A percentile compares a stretch with the other conserved stretches of the same genome.
Evolutionary conservation across 2,329 filamentous ascomycete species (phyloP).

Genomic region (Neurospora sp.): DNA sequence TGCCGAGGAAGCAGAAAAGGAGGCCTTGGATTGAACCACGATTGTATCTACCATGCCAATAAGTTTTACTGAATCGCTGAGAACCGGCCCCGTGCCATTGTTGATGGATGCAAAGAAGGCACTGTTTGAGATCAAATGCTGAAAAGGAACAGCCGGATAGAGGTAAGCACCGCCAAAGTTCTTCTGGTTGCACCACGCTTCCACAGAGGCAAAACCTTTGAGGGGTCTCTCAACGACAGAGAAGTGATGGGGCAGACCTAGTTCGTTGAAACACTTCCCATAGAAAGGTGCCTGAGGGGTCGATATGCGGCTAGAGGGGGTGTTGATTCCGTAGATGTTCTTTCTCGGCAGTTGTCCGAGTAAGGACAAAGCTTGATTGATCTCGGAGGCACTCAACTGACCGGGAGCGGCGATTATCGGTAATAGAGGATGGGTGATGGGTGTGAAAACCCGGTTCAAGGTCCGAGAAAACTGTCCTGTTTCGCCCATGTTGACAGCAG

Average conservation of each 20-base stretch:
- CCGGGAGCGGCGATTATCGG: slow-evolving; percentile 79
- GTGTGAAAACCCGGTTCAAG: slow-evolving; percentile 77
- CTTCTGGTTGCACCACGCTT: slow-evolving; percentile 61
- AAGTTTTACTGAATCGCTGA: slow-evolving; percentile 67
- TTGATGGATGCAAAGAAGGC: slow-evolving; percentile 41
- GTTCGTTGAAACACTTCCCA: slow-evolving; percentile 72
- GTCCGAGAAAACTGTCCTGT: slow-evolving; percentile 77
- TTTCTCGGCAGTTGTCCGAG: slow-evolving; percentile 74
- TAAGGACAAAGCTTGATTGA: slow-evolving; percentile 68
- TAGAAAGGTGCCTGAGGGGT: slow-evolving; percentile 76
- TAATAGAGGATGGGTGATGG: slow-evolving; percentile 76
- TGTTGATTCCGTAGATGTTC: slow-evolving; percentile 72
- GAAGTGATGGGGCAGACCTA: slow-evolving; percentile 79
- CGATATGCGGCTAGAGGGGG: slow-evolving; percentile 48
- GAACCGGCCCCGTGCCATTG: slow-evolving; percentile 40
- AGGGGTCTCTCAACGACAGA: slow-evolving; percentile 62
- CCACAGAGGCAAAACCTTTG: slow-evolving; percentile 55
- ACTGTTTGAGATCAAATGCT: slow-evolving; percentile 49
- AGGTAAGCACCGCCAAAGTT: slow-evolving; percentile 77
- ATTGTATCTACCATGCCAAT: slow-evolving; percentile 81
- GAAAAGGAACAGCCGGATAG: slow-evolving; percentile 57
- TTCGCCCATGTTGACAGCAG: slow-evolving; percentile 79
- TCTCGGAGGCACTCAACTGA: slow-evolving; percentile 76
- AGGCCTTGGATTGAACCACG: slow-evolving; percentile 46
- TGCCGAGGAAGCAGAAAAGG: slow-evolving; percentile 32